Conservation (phyloP, 2,329 filamentous ascomycete genomes). For the Lithohypha guttulata region DNA sequence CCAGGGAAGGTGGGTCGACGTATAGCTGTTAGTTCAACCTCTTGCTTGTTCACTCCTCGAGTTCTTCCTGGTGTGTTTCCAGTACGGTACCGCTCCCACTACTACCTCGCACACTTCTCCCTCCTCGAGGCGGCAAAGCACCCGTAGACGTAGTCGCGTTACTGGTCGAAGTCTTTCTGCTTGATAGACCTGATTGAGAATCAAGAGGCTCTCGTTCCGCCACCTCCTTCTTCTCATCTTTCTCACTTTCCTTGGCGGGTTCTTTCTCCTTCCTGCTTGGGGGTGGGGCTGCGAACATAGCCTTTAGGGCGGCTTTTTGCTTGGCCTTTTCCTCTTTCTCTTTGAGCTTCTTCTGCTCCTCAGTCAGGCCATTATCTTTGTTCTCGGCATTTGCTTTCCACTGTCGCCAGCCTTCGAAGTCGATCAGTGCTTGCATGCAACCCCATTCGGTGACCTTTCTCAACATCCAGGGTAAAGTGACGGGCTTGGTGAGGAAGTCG, state of each 20-base stretch:
- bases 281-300: slow-evolving; percentile 19
- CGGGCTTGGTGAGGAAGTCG: slow-evolving; percentile 96
- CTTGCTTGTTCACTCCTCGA: not conserved
- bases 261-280: slow-evolving; percentile 8
- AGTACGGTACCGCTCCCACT: not conserved
- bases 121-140: not conserved
- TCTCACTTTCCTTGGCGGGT: not conserved
- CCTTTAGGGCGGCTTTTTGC: slow-evolving; percentile 19
- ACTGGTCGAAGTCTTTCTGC: not conserved
- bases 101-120: not conserved
- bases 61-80: not conserved
- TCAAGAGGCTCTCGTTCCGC: too few species aligned
- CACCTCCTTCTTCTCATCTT: too few species aligned
- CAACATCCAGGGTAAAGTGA: slow-evolving; percentile 95
- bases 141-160: not conserved
- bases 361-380: slow-evolving; percentile 22
- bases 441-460: slow-evolving; percentile 99
- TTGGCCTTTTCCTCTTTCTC: slow-evolving; percentile 23
- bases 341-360: slow-evolving; percentile 18
- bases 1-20: too few species aligned
- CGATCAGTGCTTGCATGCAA: slow-evolving; percentile 97
- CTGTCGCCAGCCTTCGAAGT: slow-evolving; percentile 94
- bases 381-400: slow-evolving; percentile 71
- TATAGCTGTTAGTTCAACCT: too few species aligned
- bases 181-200: too few species aligned